Evolutionary conservation across 768 basidiomycete species (phyloP).

Genomic region (Suillus americanus): DNA sequence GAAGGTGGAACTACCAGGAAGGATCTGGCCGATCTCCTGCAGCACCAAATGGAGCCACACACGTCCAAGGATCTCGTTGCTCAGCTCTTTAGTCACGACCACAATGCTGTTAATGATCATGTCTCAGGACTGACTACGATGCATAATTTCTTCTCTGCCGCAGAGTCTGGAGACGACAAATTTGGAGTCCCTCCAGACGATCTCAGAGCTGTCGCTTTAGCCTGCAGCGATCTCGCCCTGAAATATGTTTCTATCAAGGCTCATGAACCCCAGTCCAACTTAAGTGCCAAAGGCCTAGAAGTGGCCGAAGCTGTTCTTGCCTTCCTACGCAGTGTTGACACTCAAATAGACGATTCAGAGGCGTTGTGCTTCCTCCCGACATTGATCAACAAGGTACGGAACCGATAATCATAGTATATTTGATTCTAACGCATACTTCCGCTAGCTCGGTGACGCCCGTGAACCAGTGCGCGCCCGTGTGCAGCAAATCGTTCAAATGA

Average conservation of each 20-base stretch:
- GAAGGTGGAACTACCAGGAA: slow-evolving; percentile 81
- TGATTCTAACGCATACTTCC: slow-evolving; percentile 7
- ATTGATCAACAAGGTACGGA: slow-evolving; percentile 79
- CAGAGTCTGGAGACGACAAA: slow-evolving; percentile 55
- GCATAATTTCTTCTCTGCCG: slow-evolving; percentile 69
- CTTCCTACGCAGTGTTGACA: slow-evolving; percentile 69
- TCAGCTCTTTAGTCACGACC: slow-evolving; percentile 91
- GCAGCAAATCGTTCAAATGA: slow-evolving; percentile 77
- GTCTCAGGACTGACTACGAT: slow-evolving; percentile 73
- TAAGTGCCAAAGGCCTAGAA: slow-evolving; percentile 86
- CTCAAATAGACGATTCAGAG: slow-evolving; percentile 84
- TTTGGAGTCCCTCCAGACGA: slow-evolving; percentile 45
- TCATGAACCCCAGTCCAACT: slow-evolving; percentile 88
- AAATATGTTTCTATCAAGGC: slow-evolving; percentile 92
- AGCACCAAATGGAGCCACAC: slow-evolving; percentile 89
- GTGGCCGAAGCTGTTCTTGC: slow-evolving; percentile 76
- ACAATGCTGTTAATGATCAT: slow-evolving; percentile 92
- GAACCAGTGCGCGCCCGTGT: slow-evolving; percentile 81
- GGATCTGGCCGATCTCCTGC: slow-evolving; percentile 83
- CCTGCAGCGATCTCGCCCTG: slow-evolving; percentile 87
- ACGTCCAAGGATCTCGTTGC: slow-evolving; percentile 72
- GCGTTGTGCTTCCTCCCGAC: slow-evolving; percentile 88
- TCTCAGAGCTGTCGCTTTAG: slow-evolving; percentile 65
- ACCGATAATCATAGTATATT: not conserved
- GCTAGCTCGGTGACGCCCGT: slow-evolving; percentile 88